Conservation (phyloP, 805 yeast genomes). For the Pichia manshurica region DNA sequence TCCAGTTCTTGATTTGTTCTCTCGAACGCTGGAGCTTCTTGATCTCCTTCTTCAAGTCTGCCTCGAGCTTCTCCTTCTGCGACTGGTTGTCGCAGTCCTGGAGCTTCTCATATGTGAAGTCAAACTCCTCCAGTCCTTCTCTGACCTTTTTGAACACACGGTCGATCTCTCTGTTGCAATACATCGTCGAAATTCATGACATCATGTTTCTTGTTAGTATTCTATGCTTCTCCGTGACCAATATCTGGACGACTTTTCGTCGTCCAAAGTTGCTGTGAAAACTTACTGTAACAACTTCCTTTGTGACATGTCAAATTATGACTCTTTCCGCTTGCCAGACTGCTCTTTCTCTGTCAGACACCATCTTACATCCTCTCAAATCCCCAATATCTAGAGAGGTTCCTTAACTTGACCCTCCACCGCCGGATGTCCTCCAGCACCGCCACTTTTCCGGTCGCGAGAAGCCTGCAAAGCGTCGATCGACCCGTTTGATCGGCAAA, state of each 20-base stretch:
- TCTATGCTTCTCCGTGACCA: not conserved
- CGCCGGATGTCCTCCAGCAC: not conserved
- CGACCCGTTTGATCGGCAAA: too few species aligned
- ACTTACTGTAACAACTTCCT: slow-evolving; percentile 47
- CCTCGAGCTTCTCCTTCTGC: slow-evolving; percentile 89
- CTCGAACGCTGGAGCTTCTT: slow-evolving; percentile 89
- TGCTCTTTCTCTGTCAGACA: too few species aligned
- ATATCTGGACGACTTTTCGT: too few species aligned
- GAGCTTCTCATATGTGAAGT: slow-evolving; percentile 79
- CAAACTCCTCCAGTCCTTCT: slow-evolving; percentile 86
- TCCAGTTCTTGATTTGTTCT: slow-evolving; percentile 94
- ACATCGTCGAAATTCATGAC: slow-evolving; percentile 1
- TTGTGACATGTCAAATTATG: slow-evolving; percentile 35
- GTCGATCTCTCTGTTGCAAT: slow-evolving; percentile 64
- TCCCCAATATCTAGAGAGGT: too few species aligned
- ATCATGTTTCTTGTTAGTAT: slow-evolving; percentile 2
- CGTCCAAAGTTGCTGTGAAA: too few species aligned
- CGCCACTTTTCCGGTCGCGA: not conserved
- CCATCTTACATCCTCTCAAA: too few species aligned
- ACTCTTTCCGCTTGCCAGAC: too few species aligned
- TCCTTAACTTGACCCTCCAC: too few species aligned
- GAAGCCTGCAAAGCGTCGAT: not conserved
- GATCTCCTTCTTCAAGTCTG: slow-evolving; percentile 89
- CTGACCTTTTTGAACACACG: slow-evolving; percentile 85
- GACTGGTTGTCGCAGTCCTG: slow-evolving; percentile 75